Conservation (phyloP, 129 eudicot genomes). For the Flaveria robusta region DNA sequence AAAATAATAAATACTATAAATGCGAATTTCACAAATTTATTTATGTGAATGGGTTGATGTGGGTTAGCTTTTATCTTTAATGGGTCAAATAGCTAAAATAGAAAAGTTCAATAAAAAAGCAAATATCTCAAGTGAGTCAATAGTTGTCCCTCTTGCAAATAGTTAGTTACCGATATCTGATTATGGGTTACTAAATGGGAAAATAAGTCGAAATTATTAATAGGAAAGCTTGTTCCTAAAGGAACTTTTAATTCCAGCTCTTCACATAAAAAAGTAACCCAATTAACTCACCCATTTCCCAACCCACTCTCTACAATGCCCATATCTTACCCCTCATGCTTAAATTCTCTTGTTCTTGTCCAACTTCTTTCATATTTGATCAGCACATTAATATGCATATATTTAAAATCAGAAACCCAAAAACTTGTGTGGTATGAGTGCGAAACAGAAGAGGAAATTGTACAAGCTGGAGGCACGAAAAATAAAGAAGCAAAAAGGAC, state of each 20-base stretch:
- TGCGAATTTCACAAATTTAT: background rate
- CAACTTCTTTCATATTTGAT: slow-evolving; percentile 1
- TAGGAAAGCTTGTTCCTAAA: too few relatives aligned
- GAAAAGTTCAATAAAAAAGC: background rate
- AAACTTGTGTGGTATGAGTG: slow-evolving; percentile 4
- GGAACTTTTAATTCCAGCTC: background rate
- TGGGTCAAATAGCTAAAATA: background rate
- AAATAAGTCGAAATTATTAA: too few relatives aligned
- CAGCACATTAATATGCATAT: background rate
- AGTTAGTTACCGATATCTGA: too few relatives aligned
- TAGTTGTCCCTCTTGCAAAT: background rate
- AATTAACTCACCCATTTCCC: background rate
- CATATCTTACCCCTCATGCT: background rate
- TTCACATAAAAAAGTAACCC: background rate
- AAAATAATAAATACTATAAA: background rate
- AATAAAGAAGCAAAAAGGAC: slow-evolving; percentile 43
- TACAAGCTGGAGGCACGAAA: slow-evolving; percentile 27
- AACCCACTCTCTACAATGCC: background rate
- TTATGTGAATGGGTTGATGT: background rate
- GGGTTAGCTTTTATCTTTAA: background rate
- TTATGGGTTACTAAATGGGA: too few relatives aligned
- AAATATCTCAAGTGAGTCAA: background rate
- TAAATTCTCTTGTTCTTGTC: background rate
- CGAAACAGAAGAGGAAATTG: slow-evolving; percentile 50
- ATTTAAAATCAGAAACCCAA: slow-evolving; percentile 42